Percentiles rank a stretch among this genome's conserved stretches.
These are phyloP conservation scores for Mucor sp. DNA, from an alignment of 371 early-diverging fungal species.

Conservation along the genomic window DNA sequence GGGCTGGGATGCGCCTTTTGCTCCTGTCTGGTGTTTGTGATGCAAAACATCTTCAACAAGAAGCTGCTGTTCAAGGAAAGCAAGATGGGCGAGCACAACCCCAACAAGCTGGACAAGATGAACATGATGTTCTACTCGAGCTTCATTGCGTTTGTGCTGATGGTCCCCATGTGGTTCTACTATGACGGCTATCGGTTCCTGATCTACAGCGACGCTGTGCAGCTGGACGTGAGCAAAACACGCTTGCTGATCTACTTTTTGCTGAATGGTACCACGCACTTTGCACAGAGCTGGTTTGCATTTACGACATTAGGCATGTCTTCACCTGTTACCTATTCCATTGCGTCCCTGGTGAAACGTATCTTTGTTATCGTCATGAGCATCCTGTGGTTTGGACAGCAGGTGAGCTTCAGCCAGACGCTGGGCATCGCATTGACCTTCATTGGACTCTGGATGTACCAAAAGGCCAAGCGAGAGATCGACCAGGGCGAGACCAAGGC, in stretches of 20 bases:
- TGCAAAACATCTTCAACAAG: slow-evolving; percentile 85
- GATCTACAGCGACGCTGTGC: not conserved
- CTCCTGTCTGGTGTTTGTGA: slow-evolving; percentile 79
- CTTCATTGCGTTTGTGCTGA: slow-evolving; percentile 65
- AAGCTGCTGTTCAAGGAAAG: slow-evolving; percentile 64
- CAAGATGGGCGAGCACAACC: slow-evolving; percentile 40
- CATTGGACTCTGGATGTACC: slow-evolving; percentile 84
- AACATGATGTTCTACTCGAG: slow-evolving; percentile 82
- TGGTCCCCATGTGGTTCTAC: slow-evolving; percentile 84
- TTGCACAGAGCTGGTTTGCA: slow-evolving; percentile 80
- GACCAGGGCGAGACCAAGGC: slow-evolving; percentile 43
- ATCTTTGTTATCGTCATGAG: slow-evolving; percentile 87
- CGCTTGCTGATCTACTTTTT: slow-evolving; percentile 56
- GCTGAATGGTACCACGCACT: slow-evolving; percentile 80
- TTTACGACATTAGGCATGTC: slow-evolving; percentile 78
- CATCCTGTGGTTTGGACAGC: slow-evolving; percentile 85
- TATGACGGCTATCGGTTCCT: slow-evolving; percentile 65
- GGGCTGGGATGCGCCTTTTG: slow-evolving; percentile 75
- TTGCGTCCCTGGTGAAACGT: slow-evolving; percentile 86
- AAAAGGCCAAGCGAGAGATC: slow-evolving; percentile 69
- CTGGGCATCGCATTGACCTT: slow-evolving; percentile 82
- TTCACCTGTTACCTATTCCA: slow-evolving; percentile 88
- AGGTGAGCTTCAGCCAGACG: slow-evolving; percentile 63
- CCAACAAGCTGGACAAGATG: slow-evolving; percentile 81
- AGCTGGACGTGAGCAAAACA: slow-evolving; percentile 11